Conservation (phyloP, 202 grass and related monocot genomes). For the Elaeis oleifera region DNA sequence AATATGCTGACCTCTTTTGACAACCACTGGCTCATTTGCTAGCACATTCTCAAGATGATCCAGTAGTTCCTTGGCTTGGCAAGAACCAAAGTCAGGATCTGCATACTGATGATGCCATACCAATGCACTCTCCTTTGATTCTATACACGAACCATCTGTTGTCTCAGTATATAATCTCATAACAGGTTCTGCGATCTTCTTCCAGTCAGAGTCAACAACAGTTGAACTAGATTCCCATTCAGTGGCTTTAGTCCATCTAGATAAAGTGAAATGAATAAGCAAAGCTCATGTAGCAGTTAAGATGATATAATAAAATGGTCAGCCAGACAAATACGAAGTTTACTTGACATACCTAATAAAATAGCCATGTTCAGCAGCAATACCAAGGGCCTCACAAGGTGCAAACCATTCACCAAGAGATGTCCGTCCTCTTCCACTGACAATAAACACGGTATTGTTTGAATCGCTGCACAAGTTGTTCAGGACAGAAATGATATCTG, state of each 20-base stretch:
- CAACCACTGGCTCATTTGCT: not conserved
- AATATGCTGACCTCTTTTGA: conserved; percentile 1
- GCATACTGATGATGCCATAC: conserved; percentile 12
- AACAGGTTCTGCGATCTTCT: not conserved
- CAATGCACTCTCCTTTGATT: conserved; percentile 9
- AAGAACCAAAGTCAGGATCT: conserved; percentile 6
- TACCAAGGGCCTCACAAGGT: conserved; percentile 6
- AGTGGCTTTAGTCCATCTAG: too few species aligned
- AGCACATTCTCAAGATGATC: conserved; percentile 3
- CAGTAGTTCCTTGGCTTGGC: conserved; percentile 8
- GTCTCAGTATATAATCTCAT: conserved; percentile 10
- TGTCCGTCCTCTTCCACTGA: conserved; percentile 10
- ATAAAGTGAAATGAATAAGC: too few species aligned
- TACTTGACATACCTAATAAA: conserved; percentile 9
- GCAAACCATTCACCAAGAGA: conserved; percentile 9
- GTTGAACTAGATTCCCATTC: too few species aligned
- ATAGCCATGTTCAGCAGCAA: conserved; percentile 9
- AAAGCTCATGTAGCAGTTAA: too few species aligned
- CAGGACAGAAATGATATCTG: not conserved
- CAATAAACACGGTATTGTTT: conserved; percentile 2
- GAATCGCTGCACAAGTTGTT: not conserved
- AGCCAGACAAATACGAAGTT: not conserved
- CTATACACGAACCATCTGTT: conserved; percentile 8
- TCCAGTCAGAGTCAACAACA: not conserved
- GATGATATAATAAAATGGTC: too few species aligned